phyloP scores from a whole-genome alignment of 345 rosid species.

The Euphorbia peplus region DNA sequence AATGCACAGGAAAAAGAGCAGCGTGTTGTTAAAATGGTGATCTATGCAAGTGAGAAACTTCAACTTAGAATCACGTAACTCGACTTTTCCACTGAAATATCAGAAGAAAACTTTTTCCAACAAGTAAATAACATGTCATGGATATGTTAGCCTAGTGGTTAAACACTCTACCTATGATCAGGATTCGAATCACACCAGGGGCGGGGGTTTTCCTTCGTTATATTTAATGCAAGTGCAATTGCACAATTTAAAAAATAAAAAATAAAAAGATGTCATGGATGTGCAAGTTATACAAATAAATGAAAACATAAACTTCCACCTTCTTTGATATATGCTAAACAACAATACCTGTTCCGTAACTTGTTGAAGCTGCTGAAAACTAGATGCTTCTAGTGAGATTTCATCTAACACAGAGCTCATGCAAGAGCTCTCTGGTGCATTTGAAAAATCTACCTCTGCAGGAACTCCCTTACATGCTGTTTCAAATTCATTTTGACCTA shows the following conservation, averaged over 20 bases:
- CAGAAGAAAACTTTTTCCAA: not conserved
- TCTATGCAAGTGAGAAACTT: no score
- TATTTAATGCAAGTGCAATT: no score
- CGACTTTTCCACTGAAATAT: not conserved
- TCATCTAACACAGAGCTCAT: slow-evolving; percentile 61
- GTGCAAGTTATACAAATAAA: not conserved
- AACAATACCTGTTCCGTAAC: slow-evolving; percentile 64
- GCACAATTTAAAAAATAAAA: no score
- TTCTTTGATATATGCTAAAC: not conserved
- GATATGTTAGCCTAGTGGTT: no score
- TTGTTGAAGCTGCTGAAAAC: slow-evolving; percentile 82
- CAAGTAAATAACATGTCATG: not conserved
- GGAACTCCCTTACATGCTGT: slow-evolving; percentile 33
- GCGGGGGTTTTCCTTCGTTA: no score
- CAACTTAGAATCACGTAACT: not conserved
- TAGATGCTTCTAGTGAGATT: slow-evolving; percentile 69
- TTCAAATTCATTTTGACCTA: slow-evolving; percentile 42
- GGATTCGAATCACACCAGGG: no score
- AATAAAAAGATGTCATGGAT: not conserved
- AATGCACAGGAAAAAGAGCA: not conserved
- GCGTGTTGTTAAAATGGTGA: not conserved
- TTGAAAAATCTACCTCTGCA: slow-evolving; percentile 47
- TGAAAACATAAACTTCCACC: not conserved
- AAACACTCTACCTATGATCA: no score
- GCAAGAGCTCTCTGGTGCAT: slow-evolving; percentile 55